Conservation (phyloP, 352 stramenopile species). For the Pythium angustatum region DNA sequence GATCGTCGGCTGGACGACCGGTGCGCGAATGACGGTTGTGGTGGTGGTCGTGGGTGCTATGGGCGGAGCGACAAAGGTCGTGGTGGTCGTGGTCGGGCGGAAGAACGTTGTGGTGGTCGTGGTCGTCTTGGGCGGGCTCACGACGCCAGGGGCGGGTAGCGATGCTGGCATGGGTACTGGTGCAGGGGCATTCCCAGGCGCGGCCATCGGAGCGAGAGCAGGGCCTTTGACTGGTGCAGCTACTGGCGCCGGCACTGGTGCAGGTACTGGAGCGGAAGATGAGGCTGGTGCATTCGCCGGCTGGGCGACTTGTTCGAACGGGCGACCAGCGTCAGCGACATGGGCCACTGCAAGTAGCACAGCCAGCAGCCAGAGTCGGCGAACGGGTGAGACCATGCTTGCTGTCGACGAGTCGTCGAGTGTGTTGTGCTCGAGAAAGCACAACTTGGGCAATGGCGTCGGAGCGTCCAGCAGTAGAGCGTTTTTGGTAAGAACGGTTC, state of each 20-base stretch:
- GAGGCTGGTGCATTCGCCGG: slow-evolving; percentile 1
- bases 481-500: not conserved
- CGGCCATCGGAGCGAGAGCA: not conserved
- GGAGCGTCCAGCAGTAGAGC: too few relatives aligned
- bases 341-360: not conserved
- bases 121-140: slow-evolving; percentile 18
- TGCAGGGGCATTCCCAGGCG: not conserved
- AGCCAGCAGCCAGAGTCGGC: not conserved
- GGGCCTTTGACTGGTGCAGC: not conserved
- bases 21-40: not conserved
- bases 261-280: not conserved
- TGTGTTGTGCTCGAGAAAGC: not conserved
- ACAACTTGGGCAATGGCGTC: slow-evolving; percentile 10
- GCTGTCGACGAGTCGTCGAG: not conserved
- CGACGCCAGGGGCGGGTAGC: slow-evolving; percentile 5
- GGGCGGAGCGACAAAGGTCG: slow-evolving; percentile 2
- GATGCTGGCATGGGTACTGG: not conserved
- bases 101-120: slow-evolving; percentile 15
- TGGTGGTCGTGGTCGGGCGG: slow-evolving; percentile 12
- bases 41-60: slow-evolving; percentile 5
- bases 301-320: slow-evolving; percentile 21
- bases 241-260: not conserved
- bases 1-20: not conserved
- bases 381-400: slow-evolving; percentile 2
- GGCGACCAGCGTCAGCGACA: slow-evolving; percentile 1